Evolutionary conservation across 495 filamentous ascomycete genomes (phyloP).

Genomic region (Xylaria bambusicola): DNA sequence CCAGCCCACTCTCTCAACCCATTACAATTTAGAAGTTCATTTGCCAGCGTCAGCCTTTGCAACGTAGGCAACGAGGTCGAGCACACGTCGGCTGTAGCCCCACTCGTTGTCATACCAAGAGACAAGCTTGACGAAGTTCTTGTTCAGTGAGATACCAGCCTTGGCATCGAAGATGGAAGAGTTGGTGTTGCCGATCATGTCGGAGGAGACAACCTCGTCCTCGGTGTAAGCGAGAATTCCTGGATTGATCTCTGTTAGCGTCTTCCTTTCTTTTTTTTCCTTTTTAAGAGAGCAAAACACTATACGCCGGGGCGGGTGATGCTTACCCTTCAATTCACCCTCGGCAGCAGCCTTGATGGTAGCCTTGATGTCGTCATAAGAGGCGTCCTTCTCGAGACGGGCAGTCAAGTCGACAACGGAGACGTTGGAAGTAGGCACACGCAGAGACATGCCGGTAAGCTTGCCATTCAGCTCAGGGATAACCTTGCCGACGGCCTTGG

Average conservation of each 20-base stretch:
- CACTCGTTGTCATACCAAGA: slow-evolving; percentile 90
- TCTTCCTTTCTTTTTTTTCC: slow-evolving; percentile 32
- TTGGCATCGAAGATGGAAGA: slow-evolving; percentile 99
- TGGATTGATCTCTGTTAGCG: slow-evolving; percentile 35
- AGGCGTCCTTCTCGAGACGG: slow-evolving; percentile 86
- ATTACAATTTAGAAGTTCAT: slow-evolving; percentile 61
- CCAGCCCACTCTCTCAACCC: slow-evolving; percentile 25
- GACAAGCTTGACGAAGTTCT: slow-evolving; percentile 98
- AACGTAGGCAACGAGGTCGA: slow-evolving; percentile 93
- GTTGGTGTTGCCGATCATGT: slow-evolving; percentile 86
- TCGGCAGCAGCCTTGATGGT: slow-evolving; percentile 86
- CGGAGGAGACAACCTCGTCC: slow-evolving; percentile 93
- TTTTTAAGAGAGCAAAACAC: neutral
- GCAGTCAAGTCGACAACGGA: slow-evolving; percentile 96
- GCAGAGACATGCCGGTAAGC: slow-evolving; percentile 99
- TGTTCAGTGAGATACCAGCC: slow-evolving; percentile 97
- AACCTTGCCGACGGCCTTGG: slow-evolving; percentile 99
- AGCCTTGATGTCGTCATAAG: slow-evolving; percentile 93
- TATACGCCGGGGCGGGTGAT: neutral
- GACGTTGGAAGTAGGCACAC: slow-evolving; percentile 97
- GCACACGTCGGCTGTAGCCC: slow-evolving; percentile 98
- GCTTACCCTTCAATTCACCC: slow-evolving; percentile 79
- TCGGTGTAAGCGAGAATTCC: slow-evolving; percentile 93
- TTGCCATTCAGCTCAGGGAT: slow-evolving; percentile 97
- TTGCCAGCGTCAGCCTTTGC: slow-evolving; percentile 74